A percentile compares a stretch with the other conserved stretches of the same genome.
Evolutionary conservation across 768 basidiomycete genomes (phyloP).

Genomic region (Calocera cornea): DNA sequence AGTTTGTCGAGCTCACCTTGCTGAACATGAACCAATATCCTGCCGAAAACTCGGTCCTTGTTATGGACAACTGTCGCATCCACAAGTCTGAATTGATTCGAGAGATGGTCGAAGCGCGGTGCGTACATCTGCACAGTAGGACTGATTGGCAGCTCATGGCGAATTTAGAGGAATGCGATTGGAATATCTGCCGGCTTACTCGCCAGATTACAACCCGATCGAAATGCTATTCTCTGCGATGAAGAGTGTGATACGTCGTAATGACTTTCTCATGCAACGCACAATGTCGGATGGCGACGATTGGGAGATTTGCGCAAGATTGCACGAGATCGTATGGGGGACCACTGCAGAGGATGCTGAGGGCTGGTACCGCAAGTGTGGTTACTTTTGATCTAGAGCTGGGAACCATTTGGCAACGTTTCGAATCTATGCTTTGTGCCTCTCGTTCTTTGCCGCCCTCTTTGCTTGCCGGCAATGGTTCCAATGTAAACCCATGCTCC

Average conservation of each 20-base stretch:
- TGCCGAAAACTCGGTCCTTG: constrained; percentile 22
- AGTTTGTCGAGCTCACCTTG: constrained; percentile 19
- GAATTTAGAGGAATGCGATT: constrained; percentile 7
- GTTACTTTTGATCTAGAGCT: neutral
- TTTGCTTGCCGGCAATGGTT: too few species aligned
- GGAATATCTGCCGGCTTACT: constrained; percentile 13
- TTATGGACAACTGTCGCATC: constrained; percentile 30
- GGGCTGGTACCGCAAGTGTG: neutral
- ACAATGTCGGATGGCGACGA: neutral
- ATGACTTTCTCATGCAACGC: constrained; percentile 1
- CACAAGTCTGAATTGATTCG: constrained; percentile 21
- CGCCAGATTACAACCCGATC: constrained; percentile 13
- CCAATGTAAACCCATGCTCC: too few species aligned
- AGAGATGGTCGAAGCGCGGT: constrained; percentile 8
- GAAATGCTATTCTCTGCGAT: constrained; percentile 21
- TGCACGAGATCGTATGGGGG: neutral
- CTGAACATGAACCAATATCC: constrained; percentile 17
- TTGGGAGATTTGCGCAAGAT: neutral
- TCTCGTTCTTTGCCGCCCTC: too few species aligned
- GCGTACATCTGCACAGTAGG: neutral
- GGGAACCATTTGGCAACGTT: too few species aligned
- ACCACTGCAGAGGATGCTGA: neutral
- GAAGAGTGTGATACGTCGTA: constrained; percentile 17
- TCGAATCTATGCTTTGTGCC: too few species aligned
- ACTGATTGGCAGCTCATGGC: neutral